Evolutionary conservation across 495 filamentous ascomycete genomes (phyloP), one percentile per base, ranked within the genome.

Genomic region (Penicillium pulvis): DNA sequence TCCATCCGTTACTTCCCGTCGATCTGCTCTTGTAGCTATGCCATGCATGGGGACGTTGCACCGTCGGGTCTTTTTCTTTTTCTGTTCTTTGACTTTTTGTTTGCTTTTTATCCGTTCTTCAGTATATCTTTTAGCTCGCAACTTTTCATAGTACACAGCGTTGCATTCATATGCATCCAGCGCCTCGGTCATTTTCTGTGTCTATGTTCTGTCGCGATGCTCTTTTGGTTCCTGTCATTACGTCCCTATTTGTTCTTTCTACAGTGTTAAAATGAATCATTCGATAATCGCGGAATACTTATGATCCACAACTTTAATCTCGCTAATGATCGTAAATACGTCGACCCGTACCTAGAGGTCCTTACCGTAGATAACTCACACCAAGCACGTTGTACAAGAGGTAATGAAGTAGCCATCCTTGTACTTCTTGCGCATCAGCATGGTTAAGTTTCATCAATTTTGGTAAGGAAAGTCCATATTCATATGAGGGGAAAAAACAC

Each of bases 81-180:
- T 26, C 16, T 36, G 50, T 51, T 52, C 1, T 14, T n/a, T 24
- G 14, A 44, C 11, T 14, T 55, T 17, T 35, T n/a, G 44, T 45
- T 50, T 20, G 2, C 26, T 51, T 46, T 12, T 49, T 31, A 11
- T 45, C 30, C 11, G 0, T n/a, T 30, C 12, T 30, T 12, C 10
- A n/a, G 11, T 31, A 19, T 3, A n/a, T 46, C 12, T 24, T 11
- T 46, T 24, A n/a, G 43, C 43, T 46, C 23, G 43, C 43, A 11
- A 12, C 36, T 24, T 53, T 28, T 43, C 51, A 53, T 53, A 39
- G 39, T 64, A 55, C 56, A 61, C 62, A 62, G 50, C 60, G 55
- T 68, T 59, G 65, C 62, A 70, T 70, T 42, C 51, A 42, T 55
- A 61, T 59, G 65, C 65, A 59, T 54, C 57, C 24, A 70, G 65